Percentiles rank a stretch among this genome's conserved stretches.
These are phyloP conservation scores for Apiospora arundinis DNA, from an alignment of 2,329 filamentous ascomycete genomes.

Conservation along the genomic window DNA sequence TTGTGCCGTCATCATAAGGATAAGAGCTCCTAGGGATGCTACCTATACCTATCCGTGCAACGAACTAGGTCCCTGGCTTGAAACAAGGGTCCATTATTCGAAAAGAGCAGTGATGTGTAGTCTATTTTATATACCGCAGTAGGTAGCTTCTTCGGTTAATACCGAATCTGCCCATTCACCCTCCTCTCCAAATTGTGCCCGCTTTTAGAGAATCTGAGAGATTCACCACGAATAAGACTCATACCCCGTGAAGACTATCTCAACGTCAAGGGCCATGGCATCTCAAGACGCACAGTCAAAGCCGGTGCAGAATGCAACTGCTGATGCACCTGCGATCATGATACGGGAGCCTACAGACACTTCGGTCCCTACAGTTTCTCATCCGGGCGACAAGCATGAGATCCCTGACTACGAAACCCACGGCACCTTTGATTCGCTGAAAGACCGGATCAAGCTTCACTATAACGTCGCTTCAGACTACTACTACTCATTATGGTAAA, in stretches of 20 bases:
- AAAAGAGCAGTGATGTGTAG: constrained; percentile 15
- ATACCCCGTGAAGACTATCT: background rate
- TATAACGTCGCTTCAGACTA: constrained; percentile 68
- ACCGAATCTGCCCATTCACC: background rate
- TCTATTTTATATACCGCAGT: background rate
- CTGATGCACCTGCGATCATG: background rate
- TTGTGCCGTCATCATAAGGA: background rate
- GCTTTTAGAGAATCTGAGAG: too few species aligned
- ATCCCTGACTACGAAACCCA: constrained; percentile 37
- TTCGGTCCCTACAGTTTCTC: constrained; percentile 12
- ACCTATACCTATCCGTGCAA: background rate
- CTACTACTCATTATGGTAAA: constrained; percentile 65
- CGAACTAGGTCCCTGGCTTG: background rate
- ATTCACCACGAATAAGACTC: background rate
- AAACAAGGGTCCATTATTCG: constrained; percentile 13
- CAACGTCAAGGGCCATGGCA: background rate
- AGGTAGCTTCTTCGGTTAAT: background rate
- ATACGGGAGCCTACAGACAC: background rate
- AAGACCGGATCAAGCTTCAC: constrained; percentile 64
- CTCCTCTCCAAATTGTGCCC: background rate
- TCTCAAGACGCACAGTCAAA: background rate
- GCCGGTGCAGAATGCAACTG: background rate
- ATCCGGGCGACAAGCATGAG: constrained; percentile 39
- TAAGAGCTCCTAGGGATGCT: background rate
- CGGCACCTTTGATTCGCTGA: constrained; percentile 46